Base-by-base conservation (phyloP, 2,329 filamentous ascomycete genomes). In the Onygenales sp. region DNA sequence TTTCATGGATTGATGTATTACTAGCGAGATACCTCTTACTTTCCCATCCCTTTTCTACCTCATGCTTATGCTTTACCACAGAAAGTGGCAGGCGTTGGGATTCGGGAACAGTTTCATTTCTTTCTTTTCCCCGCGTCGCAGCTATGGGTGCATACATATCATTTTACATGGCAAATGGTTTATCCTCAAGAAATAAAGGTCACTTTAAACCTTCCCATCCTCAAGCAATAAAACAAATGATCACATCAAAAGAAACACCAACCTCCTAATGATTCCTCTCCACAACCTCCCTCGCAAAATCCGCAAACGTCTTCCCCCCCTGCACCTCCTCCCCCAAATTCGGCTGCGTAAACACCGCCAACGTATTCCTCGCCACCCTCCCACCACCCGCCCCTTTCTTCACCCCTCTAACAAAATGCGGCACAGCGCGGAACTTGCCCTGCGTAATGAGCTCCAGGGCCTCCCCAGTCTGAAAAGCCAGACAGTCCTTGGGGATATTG, bases 271-370 rank as follows among this genome's bases (percentile, higher is more conserved):
- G 80, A 65, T 86, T 85, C 69, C 87, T 70, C 72, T 87, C 84
- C 63, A 91, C 86, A 47, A 91, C 85, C 66, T 88, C 86, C 80
- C 87, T 87, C 2, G 85, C 84, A 67, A 88, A 92, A 17, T 80
- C 79, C 45, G 81, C 74, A 71, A 88, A 92, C 1, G 79, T 87
- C 76, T 87, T 82, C 0, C 90, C 92, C 11, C 81, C 78, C 60
- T 80, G 82, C 6, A 92, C 79, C 36, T 83, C 74, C 55, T 84
- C 76, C 0, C 83, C 85, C 80, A 97, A 70, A 73, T 96, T 95
- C 27, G 93, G 93, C 78, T 98, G 93, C 54, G 92, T 98, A 65
- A 97, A 98, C 8, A 97, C 90, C 0, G 93, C 93, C 60, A 98
- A 72, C 8, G 93, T 98, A 72, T 97, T 97, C 55, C 86, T 76